phyloP scores from a whole-genome alignment of 768 basidiomycete genomes.

The Floccularia luteovirens region DNA sequence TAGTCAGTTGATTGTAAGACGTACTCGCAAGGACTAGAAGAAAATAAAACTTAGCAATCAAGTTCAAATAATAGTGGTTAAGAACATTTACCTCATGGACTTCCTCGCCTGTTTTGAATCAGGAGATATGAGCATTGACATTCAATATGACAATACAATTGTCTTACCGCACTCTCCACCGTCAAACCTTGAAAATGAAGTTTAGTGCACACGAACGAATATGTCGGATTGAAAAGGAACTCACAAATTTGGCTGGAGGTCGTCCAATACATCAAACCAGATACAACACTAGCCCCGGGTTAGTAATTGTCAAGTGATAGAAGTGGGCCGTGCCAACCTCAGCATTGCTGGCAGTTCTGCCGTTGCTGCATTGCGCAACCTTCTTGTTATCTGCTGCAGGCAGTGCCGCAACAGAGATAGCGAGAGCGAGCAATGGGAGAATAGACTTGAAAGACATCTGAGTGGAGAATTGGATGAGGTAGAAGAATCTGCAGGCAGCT shows the following conservation, averaged over 20 bases:
- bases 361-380: neutral
- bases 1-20: too few relatives aligned
- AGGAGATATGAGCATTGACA: neutral
- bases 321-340: neutral
- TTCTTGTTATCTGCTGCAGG: neutral
- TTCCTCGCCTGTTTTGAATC: neutral
- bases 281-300: neutral
- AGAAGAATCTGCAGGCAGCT: too few relatives aligned
- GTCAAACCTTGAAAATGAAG: neutral
- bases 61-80: neutral
- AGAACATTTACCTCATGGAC: neutral
- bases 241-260: neutral
- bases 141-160: neutral
- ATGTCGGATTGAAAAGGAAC: neutral
- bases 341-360: neutral
- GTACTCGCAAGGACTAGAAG: neutral
- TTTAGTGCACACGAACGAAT: neutral
- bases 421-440: neutral
- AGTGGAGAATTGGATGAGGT: too few relatives aligned
- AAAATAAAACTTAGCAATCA: neutral
- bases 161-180: neutral
- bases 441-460: neutral
- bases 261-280: neutral
- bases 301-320: neutral
- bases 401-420: neutral